Base-by-base conservation (phyloP, 192 early-diverging fungal genomes). In the Backusella westeae region DNA sequence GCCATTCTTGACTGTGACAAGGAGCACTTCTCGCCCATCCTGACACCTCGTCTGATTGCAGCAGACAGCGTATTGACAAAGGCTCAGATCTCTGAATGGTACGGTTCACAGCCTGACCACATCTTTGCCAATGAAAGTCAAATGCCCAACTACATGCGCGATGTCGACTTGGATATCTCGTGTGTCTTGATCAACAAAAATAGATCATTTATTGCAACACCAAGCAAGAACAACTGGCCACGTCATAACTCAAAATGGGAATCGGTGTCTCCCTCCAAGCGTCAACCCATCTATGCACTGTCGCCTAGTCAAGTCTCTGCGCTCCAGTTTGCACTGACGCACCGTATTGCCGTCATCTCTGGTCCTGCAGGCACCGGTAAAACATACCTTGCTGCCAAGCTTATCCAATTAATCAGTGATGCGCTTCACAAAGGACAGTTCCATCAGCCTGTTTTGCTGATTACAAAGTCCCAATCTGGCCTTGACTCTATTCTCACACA, bases 361-460 rank as follows among this genome's bases (percentile, higher is more conserved):
- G 79, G 80, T 1, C 42, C 72, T 9, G 19, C 74, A 34, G 79
- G 80, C 34, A 81, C 82, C 7, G 80, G 80, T 19, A 81, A 81
- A 17, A 77, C 82, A 0, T 78, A 38, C n/a, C 23, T 83, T 4
- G 76, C 76, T 5, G n/a, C 71, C 17, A 81, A 78, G 39, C 35
- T 81, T 1, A 35, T 77, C 1, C 34, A 78, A 4, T 29, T 83
- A 3, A 46, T 83, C 9, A 35, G 73, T 42, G 76, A 73, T 17
- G 75, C 73, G 1, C n/a, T 83, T 15, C 17, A 52, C 34, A 19
- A 41, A 19, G 46, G 73, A 19, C 76, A 78, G 10, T 71, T 44
- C 34, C 59, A 63, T 21, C 72, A 72, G 23, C 79, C 80, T 3
- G 69, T 83, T 26, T 21, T 83, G 26, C 53, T 83, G 4, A 65